Evolutionary conservation across 139 green algal genomes (phyloP).

Genomic region (Picocystis salinarum): DNA sequence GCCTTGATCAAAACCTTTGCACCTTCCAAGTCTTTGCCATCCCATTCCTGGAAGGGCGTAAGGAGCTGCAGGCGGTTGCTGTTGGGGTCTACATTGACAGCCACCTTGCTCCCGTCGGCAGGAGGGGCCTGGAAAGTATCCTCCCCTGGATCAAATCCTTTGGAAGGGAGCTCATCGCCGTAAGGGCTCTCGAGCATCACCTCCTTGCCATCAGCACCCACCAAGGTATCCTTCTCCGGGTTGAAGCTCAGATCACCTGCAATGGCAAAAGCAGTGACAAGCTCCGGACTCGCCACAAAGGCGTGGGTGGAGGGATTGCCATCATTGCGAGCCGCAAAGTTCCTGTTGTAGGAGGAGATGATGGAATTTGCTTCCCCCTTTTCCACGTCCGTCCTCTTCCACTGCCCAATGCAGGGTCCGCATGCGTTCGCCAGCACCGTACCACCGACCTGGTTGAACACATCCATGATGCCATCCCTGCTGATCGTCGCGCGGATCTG

Average conservation of each 20-base stretch:
- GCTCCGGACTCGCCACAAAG: conserved; percentile 80
- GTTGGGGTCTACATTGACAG: conserved; percentile 44
- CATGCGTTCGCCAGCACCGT: conserved; percentile 89
- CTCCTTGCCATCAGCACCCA: conserved; percentile 62
- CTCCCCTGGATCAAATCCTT: conserved; percentile 56
- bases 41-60: conserved; percentile 57
- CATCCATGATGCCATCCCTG: conserved; percentile 69
- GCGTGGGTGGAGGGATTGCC: conserved; percentile 77
- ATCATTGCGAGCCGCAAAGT: conserved; percentile 86
- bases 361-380: conserved; percentile 82
- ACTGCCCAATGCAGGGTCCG: conserved; percentile 89
- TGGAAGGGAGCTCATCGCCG: conserved; percentile 68
- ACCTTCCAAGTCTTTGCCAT: conserved; percentile 42
- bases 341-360: conserved; percentile 86
- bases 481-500: conserved; percentile 86
- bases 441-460: conserved; percentile 69
- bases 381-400: conserved; percentile 76
- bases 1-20: conserved; percentile 32
- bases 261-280: conserved; percentile 70
- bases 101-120: neutral
- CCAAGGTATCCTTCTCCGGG: conserved; percentile 66
- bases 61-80: conserved; percentile 76
- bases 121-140: conserved; percentile 47
- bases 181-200: conserved; percentile 51
- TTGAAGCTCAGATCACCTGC: conserved; percentile 85